Percentiles rank a stretch among this genome's conserved stretches.
Conservation (phyloP, 2,329 filamentous ascomycete genomes). For the Davidsoniella eucalypti region DNA sequence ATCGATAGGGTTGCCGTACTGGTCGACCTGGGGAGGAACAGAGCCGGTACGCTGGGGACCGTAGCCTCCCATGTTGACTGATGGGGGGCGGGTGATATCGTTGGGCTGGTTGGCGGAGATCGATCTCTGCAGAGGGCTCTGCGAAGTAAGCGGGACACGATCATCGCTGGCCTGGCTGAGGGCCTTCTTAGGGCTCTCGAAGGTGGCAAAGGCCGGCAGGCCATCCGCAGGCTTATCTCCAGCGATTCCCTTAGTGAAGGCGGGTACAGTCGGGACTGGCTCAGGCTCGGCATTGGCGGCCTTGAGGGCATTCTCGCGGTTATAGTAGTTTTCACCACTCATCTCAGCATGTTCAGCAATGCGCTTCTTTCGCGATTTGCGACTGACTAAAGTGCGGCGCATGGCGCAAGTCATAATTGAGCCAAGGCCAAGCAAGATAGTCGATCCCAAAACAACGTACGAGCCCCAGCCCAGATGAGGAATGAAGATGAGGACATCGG, state of each 20-base stretch:
- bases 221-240: slow-evolving; percentile 28
- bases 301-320: slow-evolving; percentile 44
- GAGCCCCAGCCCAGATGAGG: slow-evolving; percentile 89
- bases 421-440: slow-evolving; percentile 66
- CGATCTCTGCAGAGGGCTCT: slow-evolving; percentile 43
- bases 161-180: slow-evolving; percentile 47
- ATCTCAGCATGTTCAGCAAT: slow-evolving; percentile 93
- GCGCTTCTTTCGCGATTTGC: slow-evolving; percentile 82
- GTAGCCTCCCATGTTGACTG: slow-evolving; percentile 20
- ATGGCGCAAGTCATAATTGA: slow-evolving; percentile 85
- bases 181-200: slow-evolving; percentile 40
- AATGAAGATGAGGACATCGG: slow-evolving; percentile 88
- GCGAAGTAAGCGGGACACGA: slow-evolving; percentile 50
- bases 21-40: slow-evolving; percentile 30
- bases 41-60: slow-evolving; percentile 26
- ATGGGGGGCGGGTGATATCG: slow-evolving; percentile 1
- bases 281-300: slow-evolving; percentile 30
- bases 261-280: slow-evolving; percentile 37
- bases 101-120: slow-evolving; percentile 15
- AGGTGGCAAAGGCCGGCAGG: slow-evolving; percentile 43
- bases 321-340: slow-evolving; percentile 88
- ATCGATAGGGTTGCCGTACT: slow-evolving; percentile 44
- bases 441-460: slow-evolving; percentile 80
- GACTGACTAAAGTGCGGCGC: slow-evolving; percentile 76
- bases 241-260: slow-evolving; percentile 31